Evolutionary conservation across 1,139 yeast species (phyloP).

Genomic region (Candida freyschussii): DNA sequence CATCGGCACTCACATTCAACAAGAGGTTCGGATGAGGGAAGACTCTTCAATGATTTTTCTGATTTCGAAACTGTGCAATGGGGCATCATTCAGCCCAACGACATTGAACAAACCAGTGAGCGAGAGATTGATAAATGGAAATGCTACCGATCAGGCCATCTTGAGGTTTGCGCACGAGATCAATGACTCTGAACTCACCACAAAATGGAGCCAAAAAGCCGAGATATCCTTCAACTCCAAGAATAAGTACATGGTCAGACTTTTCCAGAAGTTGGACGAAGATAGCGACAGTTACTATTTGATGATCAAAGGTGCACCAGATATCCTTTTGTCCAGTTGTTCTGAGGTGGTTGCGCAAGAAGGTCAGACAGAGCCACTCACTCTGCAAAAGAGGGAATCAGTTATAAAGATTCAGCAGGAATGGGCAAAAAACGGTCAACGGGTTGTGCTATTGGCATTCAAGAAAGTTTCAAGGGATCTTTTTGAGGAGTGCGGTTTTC

Average conservation of each 20-base stretch:
- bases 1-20: constrained; percentile 19
- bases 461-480: constrained; percentile 16
- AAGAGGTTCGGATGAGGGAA: constrained; percentile 2
- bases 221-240: constrained; percentile 45
- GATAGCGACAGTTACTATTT: constrained; percentile 26
- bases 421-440: constrained; percentile 42
- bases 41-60: constrained; percentile 27
- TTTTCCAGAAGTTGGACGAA: constrained; percentile 20
- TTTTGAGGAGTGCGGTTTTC: constrained; percentile 10
- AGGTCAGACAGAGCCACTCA: constrained; percentile 11
- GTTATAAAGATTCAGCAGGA: constrained; percentile 31
- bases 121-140: constrained; percentile 35
- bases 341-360: constrained; percentile 23
- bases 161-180: constrained; percentile 34
- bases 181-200: constrained; percentile 10
- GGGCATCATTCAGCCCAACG: constrained; percentile 30
- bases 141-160: constrained; percentile 48
- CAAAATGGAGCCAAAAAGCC: constrained; percentile 27
- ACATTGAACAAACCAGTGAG: constrained; percentile 16
- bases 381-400: constrained; percentile 16
- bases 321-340: constrained; percentile 37
- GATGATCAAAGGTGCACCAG: constrained; percentile 49
- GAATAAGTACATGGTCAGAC: constrained; percentile 43
- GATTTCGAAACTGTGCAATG: constrained; percentile 39
- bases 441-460: constrained; percentile 41